Evolutionary conservation across 1,284 basidiomycete genomes (phyloP).

Genomic region (Tranzscheliella williamsii): DNA sequence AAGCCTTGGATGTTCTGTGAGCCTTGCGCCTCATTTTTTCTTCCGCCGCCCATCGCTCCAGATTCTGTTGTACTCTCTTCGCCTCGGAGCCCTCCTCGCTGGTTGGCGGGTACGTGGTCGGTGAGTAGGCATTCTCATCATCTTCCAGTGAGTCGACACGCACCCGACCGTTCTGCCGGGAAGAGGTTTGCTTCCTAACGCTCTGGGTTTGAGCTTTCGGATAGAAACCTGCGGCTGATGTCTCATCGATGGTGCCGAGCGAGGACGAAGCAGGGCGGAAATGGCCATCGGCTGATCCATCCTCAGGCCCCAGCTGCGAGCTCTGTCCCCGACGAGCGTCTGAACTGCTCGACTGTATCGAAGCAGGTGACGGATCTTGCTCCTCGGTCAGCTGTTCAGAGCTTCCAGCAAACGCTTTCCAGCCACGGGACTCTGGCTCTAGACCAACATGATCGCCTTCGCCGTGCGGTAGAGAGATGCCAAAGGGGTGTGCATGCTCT

Average conservation of each 20-base stretch:
- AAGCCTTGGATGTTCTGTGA: slow-evolving; percentile 32
- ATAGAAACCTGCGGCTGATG: slow-evolving; percentile 5
- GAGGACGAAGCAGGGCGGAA: background rate
- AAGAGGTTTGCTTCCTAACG: too few species aligned
- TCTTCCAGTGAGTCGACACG: slow-evolving; percentile 12
- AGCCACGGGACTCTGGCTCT: background rate
- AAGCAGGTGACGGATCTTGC: background rate
- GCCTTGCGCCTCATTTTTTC: slow-evolving; percentile 46
- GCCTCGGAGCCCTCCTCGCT: slow-evolving; percentile 43
- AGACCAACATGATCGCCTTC: background rate
- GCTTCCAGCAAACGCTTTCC: background rate
- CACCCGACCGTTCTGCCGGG: slow-evolving; percentile 1
- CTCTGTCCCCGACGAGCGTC: background rate
- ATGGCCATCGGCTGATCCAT: background rate
- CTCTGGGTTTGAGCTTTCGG: background rate
- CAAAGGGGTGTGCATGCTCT: slow-evolving; percentile 1
- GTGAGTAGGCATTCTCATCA: slow-evolving; percentile 13
- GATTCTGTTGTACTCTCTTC: slow-evolving; percentile 40
- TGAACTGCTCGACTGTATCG: background rate
- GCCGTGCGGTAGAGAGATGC: background rate
- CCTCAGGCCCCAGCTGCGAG: background rate
- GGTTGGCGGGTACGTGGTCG: slow-evolving; percentile 36
- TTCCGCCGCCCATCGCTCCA: slow-evolving; percentile 48
- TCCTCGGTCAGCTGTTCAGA: background rate
- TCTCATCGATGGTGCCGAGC: slow-evolving; percentile 29